Percentiles rank a stretch among this genome's conserved stretches.
These are phyloP conservation scores for Claviceps sp. DNA, from an alignment of 2,329 filamentous ascomycete species.

Conservation along the genomic window DNA sequence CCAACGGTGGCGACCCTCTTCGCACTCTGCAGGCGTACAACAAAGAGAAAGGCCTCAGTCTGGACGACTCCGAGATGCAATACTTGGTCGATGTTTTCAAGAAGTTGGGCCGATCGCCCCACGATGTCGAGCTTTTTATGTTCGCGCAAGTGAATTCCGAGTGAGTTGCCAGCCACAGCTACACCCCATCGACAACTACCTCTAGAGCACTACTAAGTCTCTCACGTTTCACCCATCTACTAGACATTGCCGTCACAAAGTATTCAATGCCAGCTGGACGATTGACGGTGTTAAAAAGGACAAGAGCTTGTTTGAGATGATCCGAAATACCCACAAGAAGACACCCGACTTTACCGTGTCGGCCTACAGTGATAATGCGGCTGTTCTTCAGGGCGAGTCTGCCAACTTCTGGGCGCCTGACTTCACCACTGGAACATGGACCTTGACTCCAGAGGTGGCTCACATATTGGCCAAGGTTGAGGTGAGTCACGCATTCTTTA, in stretches of 20 bases:
- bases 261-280: slow-evolving; percentile 94
- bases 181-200: background rate
- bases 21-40: slow-evolving; percentile 73
- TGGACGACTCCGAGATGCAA: slow-evolving; percentile 81
- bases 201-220: no score
- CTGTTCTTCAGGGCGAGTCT: slow-evolving; percentile 45
- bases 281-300: slow-evolving; percentile 76
- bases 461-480: slow-evolving; percentile 91
- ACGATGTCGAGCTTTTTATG: slow-evolving; percentile 97
- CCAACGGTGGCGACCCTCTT: slow-evolving; percentile 48
- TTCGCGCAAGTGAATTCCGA: slow-evolving; percentile 99
- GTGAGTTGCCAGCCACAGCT: slow-evolving; percentile 12
- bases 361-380: slow-evolving; percentile 94
- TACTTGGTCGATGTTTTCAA: slow-evolving; percentile 61
- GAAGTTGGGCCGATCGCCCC: slow-evolving; percentile 44
- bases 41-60: slow-evolving; percentile 65
- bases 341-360: slow-evolving; percentile 76
- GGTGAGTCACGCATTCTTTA: slow-evolving; percentile 5
- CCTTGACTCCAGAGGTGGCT: slow-evolving; percentile 69
- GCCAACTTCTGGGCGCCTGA: slow-evolving; percentile 68
- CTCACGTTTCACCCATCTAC: background rate
- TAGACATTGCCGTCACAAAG: slow-evolving; percentile 62
- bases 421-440: slow-evolving; percentile 76
- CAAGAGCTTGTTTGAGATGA: slow-evolving; percentile 86
- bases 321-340: slow-evolving; percentile 81